Conservation (phyloP, 495 filamentous ascomycete genomes). For the Astrothelium macrocarpum region DNA sequence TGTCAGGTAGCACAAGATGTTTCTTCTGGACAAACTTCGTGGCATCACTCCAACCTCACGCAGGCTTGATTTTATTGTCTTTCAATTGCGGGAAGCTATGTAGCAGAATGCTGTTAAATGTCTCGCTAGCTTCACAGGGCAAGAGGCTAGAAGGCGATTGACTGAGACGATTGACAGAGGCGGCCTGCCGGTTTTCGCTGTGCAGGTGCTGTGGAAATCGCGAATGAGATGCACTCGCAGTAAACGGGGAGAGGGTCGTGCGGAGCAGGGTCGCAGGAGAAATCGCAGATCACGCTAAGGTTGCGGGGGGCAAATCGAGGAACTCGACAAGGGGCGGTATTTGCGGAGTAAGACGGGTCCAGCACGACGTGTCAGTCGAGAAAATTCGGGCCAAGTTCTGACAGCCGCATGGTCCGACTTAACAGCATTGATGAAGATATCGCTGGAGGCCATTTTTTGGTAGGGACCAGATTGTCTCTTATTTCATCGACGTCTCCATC, state of each 20-base stretch:
- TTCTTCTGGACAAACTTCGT: slow-evolving; percentile 80
- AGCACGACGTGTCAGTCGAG: slow-evolving; percentile 29
- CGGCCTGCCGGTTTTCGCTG: slow-evolving; percentile 46
- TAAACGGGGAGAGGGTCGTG: slow-evolving; percentile 80
- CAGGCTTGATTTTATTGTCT: slow-evolving; percentile 55
- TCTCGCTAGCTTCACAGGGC: slow-evolving; percentile 77
- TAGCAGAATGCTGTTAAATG: slow-evolving; percentile 70
- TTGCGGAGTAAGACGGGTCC: slow-evolving; percentile 68
- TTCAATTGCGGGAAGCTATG: slow-evolving; percentile 72
- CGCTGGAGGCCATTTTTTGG: slow-evolving; percentile 64
- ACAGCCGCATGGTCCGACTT: background rate
- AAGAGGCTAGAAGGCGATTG: slow-evolving; percentile 74
- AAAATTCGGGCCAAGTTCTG: background rate
- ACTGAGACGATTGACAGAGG: slow-evolving; percentile 72
- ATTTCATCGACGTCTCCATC: slow-evolving; percentile 95
- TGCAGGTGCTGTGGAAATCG: slow-evolving; percentile 72
- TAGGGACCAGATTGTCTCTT: slow-evolving; percentile 70
- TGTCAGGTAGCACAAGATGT: slow-evolving; percentile 57
- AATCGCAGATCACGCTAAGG: slow-evolving; percentile 81
- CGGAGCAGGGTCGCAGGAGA: slow-evolving; percentile 52
- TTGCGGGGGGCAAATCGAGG: slow-evolving; percentile 65
- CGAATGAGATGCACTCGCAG: slow-evolving; percentile 69
- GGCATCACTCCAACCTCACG: slow-evolving; percentile 72
- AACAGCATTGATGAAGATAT: slow-evolving; percentile 47
- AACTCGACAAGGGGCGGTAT: slow-evolving; percentile 66